Evolutionary conservation across 495 filamentous ascomycete genomes (phyloP), one percentile per base, ranked within the genome.

Genomic region (Lepidopterella palustris): DNA sequence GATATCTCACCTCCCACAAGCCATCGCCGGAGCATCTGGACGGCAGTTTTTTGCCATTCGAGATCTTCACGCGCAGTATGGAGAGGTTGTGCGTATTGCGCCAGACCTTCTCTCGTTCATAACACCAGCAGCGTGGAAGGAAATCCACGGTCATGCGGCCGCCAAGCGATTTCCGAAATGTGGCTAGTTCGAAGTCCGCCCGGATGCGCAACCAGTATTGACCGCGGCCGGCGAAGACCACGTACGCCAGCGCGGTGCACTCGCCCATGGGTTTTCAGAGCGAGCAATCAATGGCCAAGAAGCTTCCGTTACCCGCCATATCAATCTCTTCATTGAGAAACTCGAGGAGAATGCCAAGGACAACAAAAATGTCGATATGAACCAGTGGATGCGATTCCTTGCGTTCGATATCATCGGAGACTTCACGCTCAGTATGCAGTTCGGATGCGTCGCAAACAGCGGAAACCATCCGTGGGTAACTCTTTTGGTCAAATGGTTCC

Each of bases 181-280:
- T 55, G 2, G 59, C 24, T 23, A 56, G 55, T 18, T 49, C 32
- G 13, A 59, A 49, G 28, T 60, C 60, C 2, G 54, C 63, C 0
- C 55, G 55, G 47, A 63, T 10, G 60, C 50, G 3, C 49, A 59
- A 1, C 59, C 60, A 0, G 39, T 66, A 18, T 63, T 63, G 27
- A 62, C 63, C 0, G 63, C 60, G 6, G 31, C 39, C 9, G 61
- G 53, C 1, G 57, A 57, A 10, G 52, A 53, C 9, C 64, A 67
- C 31, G 1, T 20, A 11, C 62, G 64, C 3, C 27, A 58, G 2
- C 62, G 61, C 3, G 53, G 53, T 4, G 49, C 9, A 2, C 48
- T 70, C n/a, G 57, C 51, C n/a, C 52, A 61, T 45, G 63, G 59
- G 21, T 70, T 70, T 35, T 69, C 68, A 10, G 68, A 70, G 29